A percentile compares a stretch with the other conserved stretches of the same genome.
These are phyloP conservation scores for Chaetomium fimeti DNA, from an alignment of 495 filamentous ascomycete species.

Conservation along the genomic window DNA sequence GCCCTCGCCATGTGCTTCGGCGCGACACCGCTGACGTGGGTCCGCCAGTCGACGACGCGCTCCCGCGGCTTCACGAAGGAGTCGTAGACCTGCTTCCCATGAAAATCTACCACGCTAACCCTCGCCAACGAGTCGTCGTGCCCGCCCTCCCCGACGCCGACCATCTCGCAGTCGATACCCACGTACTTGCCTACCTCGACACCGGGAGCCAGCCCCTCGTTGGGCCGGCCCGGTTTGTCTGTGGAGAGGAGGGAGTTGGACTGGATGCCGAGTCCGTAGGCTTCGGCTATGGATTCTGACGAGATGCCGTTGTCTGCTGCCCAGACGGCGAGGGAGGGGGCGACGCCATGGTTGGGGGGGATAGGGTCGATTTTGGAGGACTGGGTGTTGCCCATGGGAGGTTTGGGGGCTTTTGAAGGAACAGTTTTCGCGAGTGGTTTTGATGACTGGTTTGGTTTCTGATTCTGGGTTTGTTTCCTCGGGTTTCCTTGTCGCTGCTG, in stretches of 20 bases:
- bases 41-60: conserved; percentile 83
- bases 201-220: conserved; percentile 51
- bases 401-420: background rate
- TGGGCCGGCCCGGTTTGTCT: conserved; percentile 37
- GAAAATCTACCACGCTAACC: conserved; percentile 86
- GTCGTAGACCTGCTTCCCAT: conserved; percentile 87
- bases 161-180: conserved; percentile 97
- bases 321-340: conserved; percentile 47
- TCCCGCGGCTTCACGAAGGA: conserved; percentile 79
- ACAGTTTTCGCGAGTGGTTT: background rate
- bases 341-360: conserved; percentile 28
- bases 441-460: background rate
- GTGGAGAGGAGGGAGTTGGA: conserved; percentile 30
- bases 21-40: conserved; percentile 74
- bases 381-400: conserved; percentile 41
- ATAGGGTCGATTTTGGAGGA: conserved; percentile 36
- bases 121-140: conserved; percentile 72
- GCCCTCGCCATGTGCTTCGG: conserved; percentile 67
- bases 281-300: conserved; percentile 57
- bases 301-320: conserved; percentile 61
- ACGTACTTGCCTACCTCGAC: conserved; percentile 77
- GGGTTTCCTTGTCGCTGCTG: too few species aligned
- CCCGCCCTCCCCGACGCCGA: conserved; percentile 74
- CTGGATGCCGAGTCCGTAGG: conserved; percentile 52
- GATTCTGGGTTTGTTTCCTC: conserved; percentile 6